These are phyloP conservation scores for Tagetes erecta DNA, from an alignment of 129 eudicot genomes.

Conservation along the genomic window DNA sequence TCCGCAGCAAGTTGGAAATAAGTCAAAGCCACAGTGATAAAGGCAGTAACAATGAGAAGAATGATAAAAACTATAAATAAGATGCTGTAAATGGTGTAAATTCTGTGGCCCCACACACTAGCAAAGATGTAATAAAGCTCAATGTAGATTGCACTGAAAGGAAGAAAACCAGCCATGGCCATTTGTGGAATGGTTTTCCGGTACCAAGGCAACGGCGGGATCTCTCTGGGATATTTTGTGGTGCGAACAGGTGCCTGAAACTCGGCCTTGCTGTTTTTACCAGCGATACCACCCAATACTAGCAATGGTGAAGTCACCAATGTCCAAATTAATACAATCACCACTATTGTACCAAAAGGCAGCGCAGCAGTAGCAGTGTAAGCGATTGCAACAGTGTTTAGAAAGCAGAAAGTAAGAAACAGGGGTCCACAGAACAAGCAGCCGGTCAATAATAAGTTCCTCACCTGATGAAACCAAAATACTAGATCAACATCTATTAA, in stretches of 20 bases:
- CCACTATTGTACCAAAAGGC: constrained; percentile 81
- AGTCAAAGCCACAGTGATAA: constrained; percentile 58
- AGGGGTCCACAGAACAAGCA: constrained; percentile 79
- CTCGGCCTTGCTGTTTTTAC: constrained; percentile 74
- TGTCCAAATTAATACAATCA: constrained; percentile 68
- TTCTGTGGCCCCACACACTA: constrained; percentile 84
- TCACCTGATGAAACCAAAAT: constrained; percentile 51
- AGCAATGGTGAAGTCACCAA: constrained; percentile 74
- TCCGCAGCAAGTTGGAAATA: constrained; percentile 77
- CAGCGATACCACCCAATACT: constrained; percentile 80
- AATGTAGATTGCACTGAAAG: constrained; percentile 69
- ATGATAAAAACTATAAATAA: constrained; percentile 68
- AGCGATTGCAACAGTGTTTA: constrained; percentile 74
- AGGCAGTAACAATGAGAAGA: constrained; percentile 60
- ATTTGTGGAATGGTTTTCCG: constrained; percentile 67
- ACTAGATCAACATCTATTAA: constrained; percentile 10
- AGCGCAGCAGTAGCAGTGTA: constrained; percentile 82
- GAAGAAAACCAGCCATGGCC: constrained; percentile 82
- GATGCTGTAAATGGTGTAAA: constrained; percentile 71
- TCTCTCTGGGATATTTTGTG: constrained; percentile 74
- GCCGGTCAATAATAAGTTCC: constrained; percentile 74
- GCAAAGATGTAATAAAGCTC: constrained; percentile 78
- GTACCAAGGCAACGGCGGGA: constrained; percentile 69
- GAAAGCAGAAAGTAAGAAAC: constrained; percentile 82
- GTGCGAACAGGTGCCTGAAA: constrained; percentile 83